A percentile compares a stretch with the other conserved stretches of the same genome.
Conservation (phyloP, 2,329 filamentous ascomycete genomes). For the Lecanosticta acicola region DNA sequence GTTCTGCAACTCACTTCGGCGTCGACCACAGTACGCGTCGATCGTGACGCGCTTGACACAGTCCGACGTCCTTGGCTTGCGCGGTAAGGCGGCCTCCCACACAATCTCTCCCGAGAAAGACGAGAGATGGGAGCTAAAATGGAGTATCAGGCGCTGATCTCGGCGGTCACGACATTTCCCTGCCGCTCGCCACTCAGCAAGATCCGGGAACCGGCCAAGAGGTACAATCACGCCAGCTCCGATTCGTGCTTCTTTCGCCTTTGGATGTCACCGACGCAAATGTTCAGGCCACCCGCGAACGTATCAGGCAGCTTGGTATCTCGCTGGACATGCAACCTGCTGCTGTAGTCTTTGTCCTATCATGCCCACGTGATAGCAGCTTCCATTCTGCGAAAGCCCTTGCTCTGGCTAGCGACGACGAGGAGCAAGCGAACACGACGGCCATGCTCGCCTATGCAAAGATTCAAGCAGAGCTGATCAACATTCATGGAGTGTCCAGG, state of each 20-base stretch:
- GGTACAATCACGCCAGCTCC: conserved; percentile 16
- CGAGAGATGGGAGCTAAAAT: not conserved
- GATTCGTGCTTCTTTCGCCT: conserved; percentile 31
- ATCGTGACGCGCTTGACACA: conserved; percentile 32
- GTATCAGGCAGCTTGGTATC: conserved; percentile 30
- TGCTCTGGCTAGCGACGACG: not conserved
- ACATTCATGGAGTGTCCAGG: conserved; percentile 9
- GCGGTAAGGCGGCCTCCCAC: conserved; percentile 31
- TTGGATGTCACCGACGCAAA: conserved; percentile 16
- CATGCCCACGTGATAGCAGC: conserved; percentile 10
- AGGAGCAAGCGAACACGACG: not conserved
- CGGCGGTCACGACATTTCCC: conserved; percentile 35
- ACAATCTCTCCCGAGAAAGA: not conserved
- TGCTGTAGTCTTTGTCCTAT: conserved; percentile 31
- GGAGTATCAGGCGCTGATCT: conserved; percentile 27
- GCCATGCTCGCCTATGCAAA: conserved; percentile 23
- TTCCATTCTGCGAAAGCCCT: conserved; percentile 15
- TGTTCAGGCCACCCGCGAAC: conserved; percentile 22
- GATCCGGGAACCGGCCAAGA: conserved; percentile 9
- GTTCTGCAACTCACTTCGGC: conserved; percentile 40
- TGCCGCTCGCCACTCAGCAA: conserved; percentile 18
- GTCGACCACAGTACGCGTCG: conserved; percentile 35
- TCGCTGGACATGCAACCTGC: conserved; percentile 27
- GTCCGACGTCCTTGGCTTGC: conserved; percentile 22
- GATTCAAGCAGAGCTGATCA: conserved; percentile 26